Base-by-base conservation (phyloP, 2,329 filamentous ascomycete genomes). In the Keithomyces neogunnii region DNA sequence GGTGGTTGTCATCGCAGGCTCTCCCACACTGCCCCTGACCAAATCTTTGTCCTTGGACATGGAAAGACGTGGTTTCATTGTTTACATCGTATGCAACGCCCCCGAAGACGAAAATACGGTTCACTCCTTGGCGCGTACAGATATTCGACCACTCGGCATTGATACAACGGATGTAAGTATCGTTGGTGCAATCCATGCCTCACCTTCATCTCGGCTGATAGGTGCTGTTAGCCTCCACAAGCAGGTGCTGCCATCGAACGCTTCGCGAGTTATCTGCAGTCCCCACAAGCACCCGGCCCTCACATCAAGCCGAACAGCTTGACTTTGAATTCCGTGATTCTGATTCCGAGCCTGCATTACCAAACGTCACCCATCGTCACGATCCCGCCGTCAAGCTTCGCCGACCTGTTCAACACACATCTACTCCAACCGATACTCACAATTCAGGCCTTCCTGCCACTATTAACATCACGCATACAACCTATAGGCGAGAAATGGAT, bases 401-500 rank as follows among this genome's bases (percentile, higher is more conserved):
- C 89, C 56, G 89, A 96, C 63, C 85, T 90, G 35, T 83, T 97
- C 66, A 96, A 96, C 68, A 92, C 89, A 13, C 91, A 95, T 62
- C 80, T 99, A 10, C 78, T 97, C 50, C 87, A 90, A 52, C 92
- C 92, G 1, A 89, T 97, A 58, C 80, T 95, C 49, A 90, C 88
- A 4, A 85, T 91, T 39, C 91, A 96, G 70, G 81, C 88, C 49
- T 93, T 97, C 71, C 76, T 97, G n/a, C 87, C 87, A 0, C 81
- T 91, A 32, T 76, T 91, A 49, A 86, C 81, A 3, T 75, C 76
- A 9, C 76, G 82, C 49, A 77, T 85, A 49, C 75, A 70, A 63
- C 77, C 72, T 47, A 74, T 72, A 48, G 69, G 70, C 49, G 71
- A 76, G 57, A 68, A 78, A 71, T 66, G 69, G 64, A 60, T 73